phyloP scores from a whole-genome alignment of 1,284 basidiomycete species.

The Leccinum solheimii region DNA sequence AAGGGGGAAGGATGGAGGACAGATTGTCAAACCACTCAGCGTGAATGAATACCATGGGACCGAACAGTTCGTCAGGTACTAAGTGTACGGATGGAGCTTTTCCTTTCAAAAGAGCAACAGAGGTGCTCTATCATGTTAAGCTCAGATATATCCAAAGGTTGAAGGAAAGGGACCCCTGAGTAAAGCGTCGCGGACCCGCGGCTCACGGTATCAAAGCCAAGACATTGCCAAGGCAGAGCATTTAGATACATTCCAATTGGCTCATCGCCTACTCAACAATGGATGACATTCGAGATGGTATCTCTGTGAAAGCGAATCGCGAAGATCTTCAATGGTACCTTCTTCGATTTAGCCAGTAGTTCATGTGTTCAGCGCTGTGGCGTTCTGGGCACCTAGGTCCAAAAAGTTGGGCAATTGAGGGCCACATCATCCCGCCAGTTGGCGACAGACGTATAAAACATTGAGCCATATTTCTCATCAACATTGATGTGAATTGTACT shows the following conservation, averaged over 20 bases:
- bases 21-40: not conserved
- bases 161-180: not conserved
- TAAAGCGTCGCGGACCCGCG: not conserved
- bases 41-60: not conserved
- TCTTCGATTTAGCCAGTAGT: not conserved
- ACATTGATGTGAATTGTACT: not conserved
- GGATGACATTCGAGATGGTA: not conserved
- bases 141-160: not conserved
- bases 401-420: not conserved
- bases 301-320: not conserved
- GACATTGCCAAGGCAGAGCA: not conserved
- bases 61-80: not conserved
- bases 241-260: not conserved
- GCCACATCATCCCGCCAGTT: not conserved
- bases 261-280: not conserved
- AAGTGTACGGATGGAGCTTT: not conserved
- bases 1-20: too few relatives aligned
- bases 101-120: not conserved
- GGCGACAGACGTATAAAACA: not conserved
- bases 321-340: not conserved
- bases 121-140: not conserved
- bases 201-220: not conserved
- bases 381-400: not conserved
- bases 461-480: not conserved
- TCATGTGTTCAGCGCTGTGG: not conserved